A percentile compares a stretch with the other conserved stretches of the same genome.
Evolutionary conservation across 345 rosid genomes (phyloP).

Genomic region (Populus nigra): DNA sequence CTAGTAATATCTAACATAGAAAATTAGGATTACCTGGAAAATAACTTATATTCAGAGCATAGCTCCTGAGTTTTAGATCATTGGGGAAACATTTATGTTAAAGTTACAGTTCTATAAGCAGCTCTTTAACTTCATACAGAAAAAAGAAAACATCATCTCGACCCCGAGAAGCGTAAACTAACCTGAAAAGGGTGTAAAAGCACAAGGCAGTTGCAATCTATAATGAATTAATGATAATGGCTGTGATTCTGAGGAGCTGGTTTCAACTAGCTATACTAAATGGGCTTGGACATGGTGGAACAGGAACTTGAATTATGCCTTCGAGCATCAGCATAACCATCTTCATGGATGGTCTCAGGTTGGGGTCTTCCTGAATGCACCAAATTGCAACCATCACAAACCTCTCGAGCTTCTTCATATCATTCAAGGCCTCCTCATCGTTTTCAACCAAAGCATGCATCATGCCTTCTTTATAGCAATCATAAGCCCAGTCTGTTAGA

Average conservation of each 20-base stretch:
- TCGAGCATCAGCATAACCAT: constrained; percentile 12
- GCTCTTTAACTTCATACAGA: no score
- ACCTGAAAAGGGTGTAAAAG: no score
- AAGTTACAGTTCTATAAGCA: no score
- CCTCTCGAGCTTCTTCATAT: neutral
- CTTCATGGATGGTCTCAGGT: constrained; percentile 12
- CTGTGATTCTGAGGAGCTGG: neutral
- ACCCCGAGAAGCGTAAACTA: no score
- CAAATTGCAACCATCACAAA: constrained; percentile 10
- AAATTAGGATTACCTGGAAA: no score
- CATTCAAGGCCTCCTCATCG: neutral
- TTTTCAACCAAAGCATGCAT: neutral
- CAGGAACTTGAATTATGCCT: neutral
- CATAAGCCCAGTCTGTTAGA: constrained; percentile 19
- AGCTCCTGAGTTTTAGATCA: no score
- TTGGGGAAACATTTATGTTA: no score
- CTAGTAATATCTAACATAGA: no score
- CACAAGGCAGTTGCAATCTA: neutral
- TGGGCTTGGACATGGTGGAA: neutral
- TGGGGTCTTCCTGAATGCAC: constrained; percentile 25
- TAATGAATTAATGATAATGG: neutral
- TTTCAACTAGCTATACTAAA: neutral
- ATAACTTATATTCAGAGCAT: no score
- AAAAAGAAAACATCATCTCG: no score
- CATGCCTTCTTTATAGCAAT: neutral